Conservation (phyloP, 179 eudicot species). For the Gypsophila paniculata region DNA sequence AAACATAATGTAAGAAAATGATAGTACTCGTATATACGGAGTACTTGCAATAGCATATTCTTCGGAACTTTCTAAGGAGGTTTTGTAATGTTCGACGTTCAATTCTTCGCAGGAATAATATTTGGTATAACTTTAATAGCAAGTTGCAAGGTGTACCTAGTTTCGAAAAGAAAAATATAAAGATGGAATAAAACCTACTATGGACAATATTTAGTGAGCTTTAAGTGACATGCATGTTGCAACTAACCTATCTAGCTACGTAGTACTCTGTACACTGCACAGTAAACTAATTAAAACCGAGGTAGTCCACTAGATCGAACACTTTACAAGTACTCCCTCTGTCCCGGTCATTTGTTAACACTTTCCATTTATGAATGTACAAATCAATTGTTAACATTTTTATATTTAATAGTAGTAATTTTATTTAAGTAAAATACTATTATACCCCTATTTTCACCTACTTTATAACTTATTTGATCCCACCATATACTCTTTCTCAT, state of each 20-base stretch:
- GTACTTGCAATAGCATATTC: slow-evolving; percentile 4
- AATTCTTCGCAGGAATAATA: background rate
- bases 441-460: no score
- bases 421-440: no score
- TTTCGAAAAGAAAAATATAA: slow-evolving; percentile 8
- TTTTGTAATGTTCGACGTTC: background rate
- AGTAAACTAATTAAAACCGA: background rate
- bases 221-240: slow-evolving; percentile 18
- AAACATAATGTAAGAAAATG: no score
- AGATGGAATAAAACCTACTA: slow-evolving; percentile 10
- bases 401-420: no score
- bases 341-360: background rate
- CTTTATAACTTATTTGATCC: no score
- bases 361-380: no score
- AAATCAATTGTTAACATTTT: no score
- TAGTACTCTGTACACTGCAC: no score
- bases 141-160: slow-evolving; percentile 12
- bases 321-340: background rate
- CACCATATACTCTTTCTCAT: no score
- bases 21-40: no score
- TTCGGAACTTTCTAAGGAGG: background rate
- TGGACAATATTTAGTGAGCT: background rate
- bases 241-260: slow-evolving; percentile 5
- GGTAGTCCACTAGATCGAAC: slow-evolving; percentile 4
- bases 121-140: background rate